These are phyloP conservation scores for Sugiyamaella sp. DNA, from an alignment of 1,139 yeast genomes.

Conservation along the genomic window DNA sequence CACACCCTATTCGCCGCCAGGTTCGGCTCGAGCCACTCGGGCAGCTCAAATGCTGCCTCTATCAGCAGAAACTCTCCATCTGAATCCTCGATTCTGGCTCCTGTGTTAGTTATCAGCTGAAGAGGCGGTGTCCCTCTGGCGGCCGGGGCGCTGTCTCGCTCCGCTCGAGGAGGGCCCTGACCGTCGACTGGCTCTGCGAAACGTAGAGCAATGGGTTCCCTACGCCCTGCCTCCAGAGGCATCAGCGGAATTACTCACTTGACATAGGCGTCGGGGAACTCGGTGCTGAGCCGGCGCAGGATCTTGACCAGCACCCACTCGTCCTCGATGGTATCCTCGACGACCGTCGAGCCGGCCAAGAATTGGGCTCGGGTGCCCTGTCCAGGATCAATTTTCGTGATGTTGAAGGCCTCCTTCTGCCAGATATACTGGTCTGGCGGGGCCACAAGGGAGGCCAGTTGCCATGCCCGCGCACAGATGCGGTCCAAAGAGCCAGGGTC, in stretches of 20 bases:
- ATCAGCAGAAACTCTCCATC: slow-evolving; percentile 61
- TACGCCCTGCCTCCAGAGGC: too few relatives aligned
- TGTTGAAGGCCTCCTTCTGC: slow-evolving; percentile 35
- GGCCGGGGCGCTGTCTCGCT: neutral
- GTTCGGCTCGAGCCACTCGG: slow-evolving; percentile 51
- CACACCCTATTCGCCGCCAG: slow-evolving; percentile 47
- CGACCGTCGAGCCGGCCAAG: slow-evolving; percentile 49
- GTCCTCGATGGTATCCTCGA: slow-evolving; percentile 51
- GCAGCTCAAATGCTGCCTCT: slow-evolving; percentile 51
- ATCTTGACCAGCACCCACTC: slow-evolving; percentile 51
- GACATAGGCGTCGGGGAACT: slow-evolving; percentile 47
- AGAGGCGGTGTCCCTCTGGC: too few relatives aligned
- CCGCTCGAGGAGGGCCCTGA: too few relatives aligned
- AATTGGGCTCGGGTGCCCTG: slow-evolving; percentile 3
- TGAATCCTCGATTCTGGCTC: slow-evolving; percentile 48
- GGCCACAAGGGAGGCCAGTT: neutral
- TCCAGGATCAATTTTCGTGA: slow-evolving; percentile 6
- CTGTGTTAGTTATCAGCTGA: neutral
- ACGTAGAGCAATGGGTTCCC: too few relatives aligned
- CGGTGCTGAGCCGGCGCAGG: slow-evolving; percentile 45
- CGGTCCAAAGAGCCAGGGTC: neutral
- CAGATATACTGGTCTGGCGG: slow-evolving; percentile 31
- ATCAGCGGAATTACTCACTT: slow-evolving; percentile 39
- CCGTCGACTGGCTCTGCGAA: too few relatives aligned
- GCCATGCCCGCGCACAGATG: neutral